Percentiles rank a stretch among this genome's conserved stretches.
These are phyloP conservation scores for Talaromyces trachyspermus DNA, from an alignment of 495 filamentous ascomycete species.

Conservation along the genomic window DNA sequence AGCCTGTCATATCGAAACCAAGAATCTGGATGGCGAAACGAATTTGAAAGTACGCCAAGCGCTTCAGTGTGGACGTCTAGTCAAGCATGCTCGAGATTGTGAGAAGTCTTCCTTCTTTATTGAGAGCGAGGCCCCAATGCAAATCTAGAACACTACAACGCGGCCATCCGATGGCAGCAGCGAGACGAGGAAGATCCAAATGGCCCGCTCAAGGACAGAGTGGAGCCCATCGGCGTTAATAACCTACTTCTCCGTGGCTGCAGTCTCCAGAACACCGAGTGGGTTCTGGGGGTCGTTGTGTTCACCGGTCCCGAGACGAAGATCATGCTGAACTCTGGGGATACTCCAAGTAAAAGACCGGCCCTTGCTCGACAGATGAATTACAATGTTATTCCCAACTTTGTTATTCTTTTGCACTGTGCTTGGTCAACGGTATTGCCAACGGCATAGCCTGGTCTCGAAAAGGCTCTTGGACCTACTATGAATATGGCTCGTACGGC, in stretches of 20 bases:
- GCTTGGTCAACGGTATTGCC: conserved; percentile 74
- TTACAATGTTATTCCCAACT: conserved; percentile 97
- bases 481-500: conserved; percentile 83
- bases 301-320: conserved; percentile 98
- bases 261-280: conserved; percentile 91
- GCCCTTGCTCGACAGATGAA: conserved; percentile 88
- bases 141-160: conserved; percentile 91
- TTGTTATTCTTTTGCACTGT: conserved; percentile 88
- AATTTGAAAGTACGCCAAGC: conserved; percentile 95
- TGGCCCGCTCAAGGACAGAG: conserved; percentile 61
- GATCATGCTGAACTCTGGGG: conserved; percentile 98
- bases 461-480: conserved; percentile 69
- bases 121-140: conserved; percentile 85
- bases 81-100: conserved; percentile 88
- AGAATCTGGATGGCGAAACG: conserved; percentile 96
- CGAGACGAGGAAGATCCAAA: conserved; percentile 53
- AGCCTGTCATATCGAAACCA: conserved; percentile 96
- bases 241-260: conserved; percentile 91
- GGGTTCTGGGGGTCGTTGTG: conserved; percentile 89
- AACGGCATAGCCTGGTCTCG: conserved; percentile 78
- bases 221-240: conserved; percentile 89
- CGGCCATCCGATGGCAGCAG: conserved; percentile 80
- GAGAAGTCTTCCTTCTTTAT: conserved; percentile 80
- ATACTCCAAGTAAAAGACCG: conserved; percentile 91
- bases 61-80: conserved; percentile 70